These are phyloP conservation scores for Apophysomyces ossiformis DNA, from an alignment of 371 early-diverging fungal genomes.

Conservation along the genomic window DNA sequence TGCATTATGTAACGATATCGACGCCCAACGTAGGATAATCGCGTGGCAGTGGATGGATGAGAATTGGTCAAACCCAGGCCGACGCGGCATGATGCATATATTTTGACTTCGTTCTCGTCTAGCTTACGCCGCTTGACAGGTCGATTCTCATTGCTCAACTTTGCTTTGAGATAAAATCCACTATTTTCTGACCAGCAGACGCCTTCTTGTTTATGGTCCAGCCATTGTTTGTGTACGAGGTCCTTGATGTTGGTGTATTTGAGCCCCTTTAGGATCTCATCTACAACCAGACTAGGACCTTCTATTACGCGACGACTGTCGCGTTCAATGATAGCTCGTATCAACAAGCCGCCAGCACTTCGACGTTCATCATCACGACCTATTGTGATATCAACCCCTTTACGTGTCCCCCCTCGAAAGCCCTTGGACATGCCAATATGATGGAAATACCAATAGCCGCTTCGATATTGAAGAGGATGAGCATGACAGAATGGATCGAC, in stretches of 20 bases:
- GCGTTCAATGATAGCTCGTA: conserved; percentile 39
- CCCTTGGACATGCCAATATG: conserved; percentile 39
- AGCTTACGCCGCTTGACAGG: conserved; percentile 6
- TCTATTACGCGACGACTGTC: conserved; percentile 34
- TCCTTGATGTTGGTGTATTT: conserved; percentile 19
- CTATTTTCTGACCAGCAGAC: conserved; percentile 19
- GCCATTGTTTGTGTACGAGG: conserved; percentile 19
- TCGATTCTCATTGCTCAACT: background rate
- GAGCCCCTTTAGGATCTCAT: conserved; percentile 34
- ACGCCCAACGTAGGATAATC: conserved; percentile 26
- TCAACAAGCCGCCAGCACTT: conserved; percentile 50
- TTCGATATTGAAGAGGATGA: conserved; percentile 25
- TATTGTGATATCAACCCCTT: conserved; percentile 54
- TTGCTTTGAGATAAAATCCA: conserved; percentile 24
- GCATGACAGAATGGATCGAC: conserved; percentile 31
- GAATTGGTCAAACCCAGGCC: conserved; percentile 28
- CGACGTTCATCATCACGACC: conserved; percentile 24
- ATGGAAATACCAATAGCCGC: conserved; percentile 39
- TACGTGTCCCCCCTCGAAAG: conserved; percentile 49
- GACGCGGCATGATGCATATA: conserved; percentile 31
- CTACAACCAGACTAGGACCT: conserved; percentile 51
- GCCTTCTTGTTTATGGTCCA: conserved; percentile 11
- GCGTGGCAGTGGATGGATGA: conserved; percentile 11
- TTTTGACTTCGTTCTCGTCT: background rate
- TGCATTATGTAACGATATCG: conserved; percentile 31